Evolutionary conservation across 139 green algal species (phyloP).

Genomic region (Asterochloris sp.): DNA sequence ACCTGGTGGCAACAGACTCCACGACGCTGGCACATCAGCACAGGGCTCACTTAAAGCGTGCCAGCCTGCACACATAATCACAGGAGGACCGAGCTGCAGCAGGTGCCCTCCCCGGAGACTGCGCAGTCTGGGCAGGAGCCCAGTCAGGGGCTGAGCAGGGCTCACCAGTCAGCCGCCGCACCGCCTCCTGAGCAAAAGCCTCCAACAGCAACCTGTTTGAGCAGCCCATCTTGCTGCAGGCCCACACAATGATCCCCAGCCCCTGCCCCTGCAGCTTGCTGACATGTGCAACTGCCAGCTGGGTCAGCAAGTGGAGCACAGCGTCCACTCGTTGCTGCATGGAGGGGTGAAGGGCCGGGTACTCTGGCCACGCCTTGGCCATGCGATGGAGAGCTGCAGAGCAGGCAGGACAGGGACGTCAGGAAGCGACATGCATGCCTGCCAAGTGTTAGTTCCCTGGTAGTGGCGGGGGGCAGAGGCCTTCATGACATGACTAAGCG

Average conservation of each 20-base stretch:
- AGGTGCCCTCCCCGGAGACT: too few species aligned
- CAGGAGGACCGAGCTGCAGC: too few species aligned
- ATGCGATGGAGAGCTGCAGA: slow-evolving; percentile 14
- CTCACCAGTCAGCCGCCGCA: slow-evolving; percentile 2
- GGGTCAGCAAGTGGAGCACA: slow-evolving; percentile 7
- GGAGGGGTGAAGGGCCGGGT: background rate
- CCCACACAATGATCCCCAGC: slow-evolving; percentile 22
- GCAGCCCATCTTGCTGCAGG: slow-evolving; percentile 14
- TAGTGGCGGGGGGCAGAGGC: too few species aligned
- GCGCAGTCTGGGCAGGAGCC: too few species aligned
- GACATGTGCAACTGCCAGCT: background rate
- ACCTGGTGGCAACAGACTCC: too few species aligned
- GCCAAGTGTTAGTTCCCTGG: too few species aligned
- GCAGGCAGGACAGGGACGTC: too few species aligned
- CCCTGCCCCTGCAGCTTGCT: slow-evolving; percentile 9
- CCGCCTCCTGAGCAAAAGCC: slow-evolving; percentile 17
- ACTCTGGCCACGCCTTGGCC: background rate
- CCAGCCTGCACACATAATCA: too few species aligned
- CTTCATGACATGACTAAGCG: too few species aligned
- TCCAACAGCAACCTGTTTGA: slow-evolving; percentile 11
- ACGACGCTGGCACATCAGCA: too few species aligned
- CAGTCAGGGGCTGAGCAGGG: background rate
- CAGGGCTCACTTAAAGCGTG: too few species aligned
- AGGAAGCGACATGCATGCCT: too few species aligned
- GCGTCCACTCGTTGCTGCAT: background rate